A percentile compares a stretch with the other conserved stretches of the same genome.
Conservation (phyloP, 2,329 filamentous ascomycete genomes). For the Sporothrix schenckii region DNA sequence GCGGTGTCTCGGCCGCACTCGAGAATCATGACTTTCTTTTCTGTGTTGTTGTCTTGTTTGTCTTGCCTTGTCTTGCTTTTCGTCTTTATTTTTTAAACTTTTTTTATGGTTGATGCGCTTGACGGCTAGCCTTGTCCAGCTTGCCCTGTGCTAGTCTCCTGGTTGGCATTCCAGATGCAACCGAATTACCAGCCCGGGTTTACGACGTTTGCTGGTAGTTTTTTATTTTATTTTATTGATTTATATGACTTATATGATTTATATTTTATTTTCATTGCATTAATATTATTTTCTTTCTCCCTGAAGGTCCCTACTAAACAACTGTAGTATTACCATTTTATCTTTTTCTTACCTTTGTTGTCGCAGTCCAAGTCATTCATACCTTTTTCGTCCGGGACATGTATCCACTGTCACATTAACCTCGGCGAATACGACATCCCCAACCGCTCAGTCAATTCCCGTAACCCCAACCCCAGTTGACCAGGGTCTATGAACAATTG, state of each 20-base stretch:
- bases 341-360: background rate
- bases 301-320: background rate
- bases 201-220: too few relatives aligned
- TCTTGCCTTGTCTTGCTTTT: background rate
- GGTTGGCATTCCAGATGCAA: slow-evolving; percentile 5
- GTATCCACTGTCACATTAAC: background rate
- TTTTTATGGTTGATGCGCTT: too few relatives aligned
- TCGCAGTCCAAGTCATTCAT: background rate
- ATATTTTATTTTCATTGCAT: background rate
- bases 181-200: background rate
- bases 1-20: slow-evolving; percentile 28
- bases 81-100: background rate
- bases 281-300: background rate
- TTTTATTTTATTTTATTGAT: background rate
- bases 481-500: background rate
- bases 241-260: too few relatives aligned
- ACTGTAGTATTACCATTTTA: background rate
- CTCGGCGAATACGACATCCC: slow-evolving; percentile 24
- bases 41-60: too few relatives aligned
- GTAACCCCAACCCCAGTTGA: background rate
- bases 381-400: background rate
- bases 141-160: background rate
- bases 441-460: slow-evolving; percentile 13
- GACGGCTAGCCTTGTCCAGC: background rate
- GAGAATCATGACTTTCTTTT: background rate